Evolutionary conservation across 2,329 filamentous ascomycete genomes (phyloP), one percentile per base, ranked within the genome.

Genomic region (Arthrobotrys iridis): DNA sequence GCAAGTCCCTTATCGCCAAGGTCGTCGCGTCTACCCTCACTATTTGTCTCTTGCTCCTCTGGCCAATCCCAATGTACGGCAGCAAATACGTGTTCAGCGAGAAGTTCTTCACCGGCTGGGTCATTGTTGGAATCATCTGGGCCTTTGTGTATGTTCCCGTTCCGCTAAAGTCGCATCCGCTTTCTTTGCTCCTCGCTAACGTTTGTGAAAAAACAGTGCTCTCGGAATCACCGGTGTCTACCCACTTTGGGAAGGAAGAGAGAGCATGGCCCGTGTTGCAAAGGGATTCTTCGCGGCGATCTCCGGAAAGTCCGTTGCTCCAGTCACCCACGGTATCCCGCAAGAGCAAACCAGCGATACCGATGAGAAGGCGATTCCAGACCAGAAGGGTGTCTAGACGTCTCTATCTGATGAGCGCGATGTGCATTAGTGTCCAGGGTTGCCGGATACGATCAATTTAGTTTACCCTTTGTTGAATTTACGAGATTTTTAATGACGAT

Each of bases 21-120:
- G 45, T 74, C 15, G 45, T 74, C 5, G 91, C 89, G 0, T 84
- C 88, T 7, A 81, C 86, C 77, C 85, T 92, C 83, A 91, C 92
- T 0, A 75, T 96, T 0, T 86, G 88, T 0, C 84, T 96, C 66
- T 84, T 97, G 0, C 85, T 97, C 1, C 86, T 97, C 13, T 97
- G 93, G 93, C 93, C 93, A 0, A 94, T 97, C 87, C 93, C 93
- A 0, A 89, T 97, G 88, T 97, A 95, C 80, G 93, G 92, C 8
- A 86, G 86, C 0, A 87, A 87, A 0, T 97, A 97, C 81, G 87
- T 97, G 63, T 96, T 95, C 83, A 89, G 86, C 81, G 91, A 92
- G 84, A 85, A 85, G 22, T 95, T 95, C 84, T 95, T 94, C 82
- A 92, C 90, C 0, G 91, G 91, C 48, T 94, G 91, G 91, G 88